These are phyloP conservation scores for Talaromyces rugulosus DNA, from an alignment of 2,329 filamentous ascomycete genomes.

Conservation along the genomic window DNA sequence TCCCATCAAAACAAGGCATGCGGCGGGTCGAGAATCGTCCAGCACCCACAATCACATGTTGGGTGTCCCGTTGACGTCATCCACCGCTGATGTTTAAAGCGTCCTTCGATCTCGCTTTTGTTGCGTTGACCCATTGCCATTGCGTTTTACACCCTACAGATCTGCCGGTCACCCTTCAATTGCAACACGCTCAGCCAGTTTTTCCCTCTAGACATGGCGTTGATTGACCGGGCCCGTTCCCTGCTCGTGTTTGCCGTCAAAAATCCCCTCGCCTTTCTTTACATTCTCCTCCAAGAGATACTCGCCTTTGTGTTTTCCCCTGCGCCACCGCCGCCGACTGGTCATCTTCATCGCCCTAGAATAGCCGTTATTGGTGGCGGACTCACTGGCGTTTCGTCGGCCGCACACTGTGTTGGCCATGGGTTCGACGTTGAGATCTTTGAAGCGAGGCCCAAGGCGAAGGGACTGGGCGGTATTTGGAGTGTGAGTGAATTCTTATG, in stretches of 20 bases:
- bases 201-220: background rate
- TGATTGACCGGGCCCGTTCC: constrained; percentile 1
- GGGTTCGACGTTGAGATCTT: constrained; percentile 79
- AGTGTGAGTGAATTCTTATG: constrained; percentile 49
- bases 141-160: background rate
- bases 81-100: background rate
- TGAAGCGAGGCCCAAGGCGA: constrained; percentile 62
- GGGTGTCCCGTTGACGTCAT: background rate
- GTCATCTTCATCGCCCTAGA: constrained; percentile 56
- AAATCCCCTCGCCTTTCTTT: constrained; percentile 25
- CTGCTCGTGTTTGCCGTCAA: constrained; percentile 8
- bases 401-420: constrained; percentile 78
- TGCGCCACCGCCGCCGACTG: constrained; percentile 55
- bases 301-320: constrained; percentile 59
- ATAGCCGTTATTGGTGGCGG: constrained; percentile 68
- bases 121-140: background rate
- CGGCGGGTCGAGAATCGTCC: background rate
- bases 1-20: constrained; percentile 6
- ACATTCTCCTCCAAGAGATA: constrained; percentile 26
- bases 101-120: background rate
- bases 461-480: constrained; percentile 72
- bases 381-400: constrained; percentile 71
- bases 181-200: background rate
- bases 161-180: background rate
- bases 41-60: background rate